Percentiles rank a stretch among this genome's conserved stretches.
Conservation (phyloP, 805 yeast species). For the Candida coquimbonensis region DNA sequence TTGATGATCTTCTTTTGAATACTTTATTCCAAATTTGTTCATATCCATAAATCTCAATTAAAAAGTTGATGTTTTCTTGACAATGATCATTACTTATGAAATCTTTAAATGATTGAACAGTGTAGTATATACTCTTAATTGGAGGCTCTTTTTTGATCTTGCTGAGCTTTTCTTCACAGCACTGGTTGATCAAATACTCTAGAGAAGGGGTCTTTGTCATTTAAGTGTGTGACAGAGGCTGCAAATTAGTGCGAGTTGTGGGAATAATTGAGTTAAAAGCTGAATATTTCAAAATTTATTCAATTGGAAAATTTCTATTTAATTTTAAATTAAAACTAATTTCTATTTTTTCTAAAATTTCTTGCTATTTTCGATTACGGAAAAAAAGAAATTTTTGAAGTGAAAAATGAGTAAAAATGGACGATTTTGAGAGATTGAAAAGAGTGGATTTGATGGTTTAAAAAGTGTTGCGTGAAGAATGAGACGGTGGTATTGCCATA, state of each 20-base stretch:
- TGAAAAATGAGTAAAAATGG: background rate
- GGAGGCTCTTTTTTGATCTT: background rate
- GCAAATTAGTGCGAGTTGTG: background rate
- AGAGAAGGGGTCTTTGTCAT: constrained; percentile 15
- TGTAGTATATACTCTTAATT: constrained; percentile 4
- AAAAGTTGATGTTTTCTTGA: constrained; percentile 38
- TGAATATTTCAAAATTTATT: background rate
- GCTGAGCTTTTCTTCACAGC: constrained; percentile 21
- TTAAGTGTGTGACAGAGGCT: background rate
- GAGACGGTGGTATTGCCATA: no score
- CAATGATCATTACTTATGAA: constrained; percentile 35
- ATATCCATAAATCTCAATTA: constrained; percentile 39
- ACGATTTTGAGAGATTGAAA: background rate
- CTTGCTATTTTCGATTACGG: no score
- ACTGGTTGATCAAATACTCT: constrained; percentile 22
- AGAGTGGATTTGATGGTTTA: no score
- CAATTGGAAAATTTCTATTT: no score
- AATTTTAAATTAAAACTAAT: no score
- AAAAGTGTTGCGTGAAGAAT: no score
- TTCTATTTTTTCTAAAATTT: no score
- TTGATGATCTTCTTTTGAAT: constrained; percentile 26
- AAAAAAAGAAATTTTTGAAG: background rate
- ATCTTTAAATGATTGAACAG: constrained; percentile 24
- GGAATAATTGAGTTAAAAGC: background rate
- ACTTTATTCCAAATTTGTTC: constrained; percentile 35